Conservation (phyloP, 208 protist species). For the Acanthamoeba castellanii region DNA sequence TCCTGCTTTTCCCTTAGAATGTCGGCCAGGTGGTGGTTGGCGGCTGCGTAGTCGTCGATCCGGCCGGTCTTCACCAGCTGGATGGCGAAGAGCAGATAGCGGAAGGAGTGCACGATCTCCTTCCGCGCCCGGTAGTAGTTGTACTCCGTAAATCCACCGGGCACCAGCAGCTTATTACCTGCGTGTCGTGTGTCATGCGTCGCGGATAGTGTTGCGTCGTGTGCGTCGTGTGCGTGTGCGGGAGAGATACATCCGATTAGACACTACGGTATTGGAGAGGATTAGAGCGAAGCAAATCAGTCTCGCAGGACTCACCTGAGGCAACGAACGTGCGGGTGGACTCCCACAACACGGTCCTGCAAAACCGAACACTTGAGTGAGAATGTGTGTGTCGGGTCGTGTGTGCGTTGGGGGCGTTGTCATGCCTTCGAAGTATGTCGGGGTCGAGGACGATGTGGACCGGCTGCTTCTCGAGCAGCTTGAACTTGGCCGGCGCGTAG, state of each 20-base stretch:
- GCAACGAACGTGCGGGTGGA: slow-evolving; percentile 30
- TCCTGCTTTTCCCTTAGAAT: background rate
- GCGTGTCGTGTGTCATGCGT: too few species aligned
- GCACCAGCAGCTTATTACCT: slow-evolving; percentile 48
- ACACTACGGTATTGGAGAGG: too few species aligned
- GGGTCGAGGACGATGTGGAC: slow-evolving; percentile 21
- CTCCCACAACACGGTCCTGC: slow-evolving; percentile 64
- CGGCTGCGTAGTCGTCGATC: slow-evolving; percentile 22
- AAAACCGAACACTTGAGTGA: background rate
- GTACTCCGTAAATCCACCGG: slow-evolving; percentile 34
- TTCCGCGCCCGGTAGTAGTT: slow-evolving; percentile 55
- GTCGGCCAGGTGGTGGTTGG: slow-evolving; percentile 4
- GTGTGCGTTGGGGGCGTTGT: too few species aligned
- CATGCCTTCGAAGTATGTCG: slow-evolving; percentile 36
- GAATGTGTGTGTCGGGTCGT: background rate
- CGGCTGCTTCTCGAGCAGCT: slow-evolving; percentile 18
- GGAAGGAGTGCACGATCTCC: slow-evolving; percentile 62
- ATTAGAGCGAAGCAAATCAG: too few species aligned
- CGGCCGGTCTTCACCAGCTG: slow-evolving; percentile 27
- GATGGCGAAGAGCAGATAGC: slow-evolving; percentile 70
- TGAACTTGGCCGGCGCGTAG: background rate
- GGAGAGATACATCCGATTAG: too few species aligned
- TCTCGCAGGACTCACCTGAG: background rate
- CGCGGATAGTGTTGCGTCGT: too few species aligned
- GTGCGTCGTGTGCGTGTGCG: too few species aligned